Evolutionary conservation across 805 yeast species (phyloP).

Genomic region (Ogataea glucozyma): DNA sequence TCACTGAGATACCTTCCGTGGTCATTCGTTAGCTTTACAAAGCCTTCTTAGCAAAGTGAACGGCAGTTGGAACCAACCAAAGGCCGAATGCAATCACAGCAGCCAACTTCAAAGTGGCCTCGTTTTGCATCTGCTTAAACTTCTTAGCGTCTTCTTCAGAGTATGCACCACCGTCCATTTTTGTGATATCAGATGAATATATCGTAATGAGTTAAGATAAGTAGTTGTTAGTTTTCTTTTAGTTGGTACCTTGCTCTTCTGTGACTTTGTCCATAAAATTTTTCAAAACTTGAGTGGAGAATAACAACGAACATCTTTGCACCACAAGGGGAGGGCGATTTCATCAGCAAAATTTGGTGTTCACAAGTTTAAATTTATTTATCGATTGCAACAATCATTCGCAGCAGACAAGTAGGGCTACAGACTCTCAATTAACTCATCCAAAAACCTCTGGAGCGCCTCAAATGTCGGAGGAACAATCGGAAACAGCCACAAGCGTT

Average conservation of each 20-base stretch:
- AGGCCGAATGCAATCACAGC: conserved; percentile 64
- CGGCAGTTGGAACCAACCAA: conserved; percentile 57
- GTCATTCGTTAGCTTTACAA: conserved; percentile 10
- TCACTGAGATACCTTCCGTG: not conserved
- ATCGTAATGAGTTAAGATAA: too few relatives aligned
- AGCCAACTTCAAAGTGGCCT: conserved; percentile 59
- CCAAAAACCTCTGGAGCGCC: conserved; percentile 1
- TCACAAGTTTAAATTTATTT: not conserved
- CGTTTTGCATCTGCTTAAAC: conserved; percentile 61
- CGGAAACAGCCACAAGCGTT: not conserved
- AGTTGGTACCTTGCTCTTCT: too few relatives aligned
- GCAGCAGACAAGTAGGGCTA: too few relatives aligned
- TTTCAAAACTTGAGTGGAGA: not conserved
- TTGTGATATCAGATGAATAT: too few relatives aligned
- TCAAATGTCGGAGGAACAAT: conserved; percentile 3
- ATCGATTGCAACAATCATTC: too few relatives aligned
- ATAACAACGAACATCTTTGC: not conserved
- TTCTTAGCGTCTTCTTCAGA: conserved; percentile 45
- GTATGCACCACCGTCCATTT: conserved; percentile 30
- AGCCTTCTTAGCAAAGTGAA: conserved; percentile 53
- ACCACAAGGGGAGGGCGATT: not conserved
- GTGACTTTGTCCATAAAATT: not conserved
- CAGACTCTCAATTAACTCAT: too few relatives aligned
- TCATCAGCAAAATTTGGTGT: not conserved
- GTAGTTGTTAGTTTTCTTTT: too few relatives aligned